phyloP scores from a whole-genome alignment of 2,329 filamentous ascomycete species.

The Neopestalotiopsis sp. region DNA sequence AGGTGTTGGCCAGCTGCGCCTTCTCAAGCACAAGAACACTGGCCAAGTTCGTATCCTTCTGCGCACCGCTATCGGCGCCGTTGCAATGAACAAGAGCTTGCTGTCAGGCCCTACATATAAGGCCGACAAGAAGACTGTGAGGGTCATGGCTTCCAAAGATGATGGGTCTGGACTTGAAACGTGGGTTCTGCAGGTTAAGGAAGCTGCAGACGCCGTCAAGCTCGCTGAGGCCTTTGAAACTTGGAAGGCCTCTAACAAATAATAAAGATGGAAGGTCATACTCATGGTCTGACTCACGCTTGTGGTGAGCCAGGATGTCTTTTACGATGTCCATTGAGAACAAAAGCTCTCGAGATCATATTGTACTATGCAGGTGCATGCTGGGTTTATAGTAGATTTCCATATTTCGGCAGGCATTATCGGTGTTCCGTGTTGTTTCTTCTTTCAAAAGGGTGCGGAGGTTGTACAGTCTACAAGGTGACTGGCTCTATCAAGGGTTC shows the following conservation, averaged over 20 bases:
- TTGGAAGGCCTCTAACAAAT: conserved; percentile 62
- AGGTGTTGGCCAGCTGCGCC: conserved; percentile 73
- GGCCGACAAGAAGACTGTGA: conserved; percentile 64
- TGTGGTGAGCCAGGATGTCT: background rate
- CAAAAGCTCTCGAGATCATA: background rate
- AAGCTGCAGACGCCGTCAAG: conserved; percentile 53
- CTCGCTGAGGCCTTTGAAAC: conserved; percentile 57
- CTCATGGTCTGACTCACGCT: background rate
- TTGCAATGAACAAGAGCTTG: conserved; percentile 74
- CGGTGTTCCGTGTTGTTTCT: background rate
- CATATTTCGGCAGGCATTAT: background rate
- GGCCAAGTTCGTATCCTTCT: conserved; percentile 72
- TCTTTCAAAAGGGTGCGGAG: background rate
- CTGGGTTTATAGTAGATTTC: background rate
- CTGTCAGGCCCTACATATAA: conserved; percentile 68
- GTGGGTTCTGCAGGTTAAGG: conserved; percentile 77
- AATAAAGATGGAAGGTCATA: background rate
- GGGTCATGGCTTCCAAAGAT: conserved; percentile 62
- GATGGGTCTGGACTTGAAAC: conserved; percentile 66
- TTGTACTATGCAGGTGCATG: background rate
- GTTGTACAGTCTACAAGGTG: background rate
- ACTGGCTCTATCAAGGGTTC: background rate
- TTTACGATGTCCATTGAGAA: background rate
- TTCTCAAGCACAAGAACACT: conserved; percentile 76
- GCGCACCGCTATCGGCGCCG: conserved; percentile 74